phyloP scores from a whole-genome alignment of 768 basidiomycete species.

The Thelephora aurantiotincta region DNA sequence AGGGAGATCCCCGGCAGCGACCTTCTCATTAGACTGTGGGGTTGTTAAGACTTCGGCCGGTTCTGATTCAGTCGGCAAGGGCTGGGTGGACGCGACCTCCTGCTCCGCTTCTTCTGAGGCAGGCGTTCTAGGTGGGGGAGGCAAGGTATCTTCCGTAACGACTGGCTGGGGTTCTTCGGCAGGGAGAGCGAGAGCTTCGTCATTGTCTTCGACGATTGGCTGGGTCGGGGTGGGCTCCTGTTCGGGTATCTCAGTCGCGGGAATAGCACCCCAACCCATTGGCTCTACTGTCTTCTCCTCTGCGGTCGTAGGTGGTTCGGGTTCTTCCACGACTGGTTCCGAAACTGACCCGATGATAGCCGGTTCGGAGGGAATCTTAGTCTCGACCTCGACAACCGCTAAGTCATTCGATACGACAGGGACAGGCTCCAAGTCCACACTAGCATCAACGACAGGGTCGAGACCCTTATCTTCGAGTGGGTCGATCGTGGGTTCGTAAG shows the following conservation, averaged over 20 bases:
- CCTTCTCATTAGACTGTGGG: too few relatives aligned
- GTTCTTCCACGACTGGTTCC: conserved; percentile 2
- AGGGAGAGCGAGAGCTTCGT: neutral
- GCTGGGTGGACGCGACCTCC: neutral
- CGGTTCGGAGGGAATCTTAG: neutral
- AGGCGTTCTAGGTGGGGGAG: neutral
- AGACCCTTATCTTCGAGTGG: neutral
- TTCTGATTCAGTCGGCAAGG: neutral
- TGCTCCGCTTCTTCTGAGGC: neutral
- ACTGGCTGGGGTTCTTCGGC: conserved; percentile 3
- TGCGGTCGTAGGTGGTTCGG: neutral
- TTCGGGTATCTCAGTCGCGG: neutral
- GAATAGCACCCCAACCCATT: neutral
- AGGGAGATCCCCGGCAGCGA: too few relatives aligned
- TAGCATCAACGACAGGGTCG: conserved; percentile 5
- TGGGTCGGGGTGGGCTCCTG: neutral
- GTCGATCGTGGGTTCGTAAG: neutral
- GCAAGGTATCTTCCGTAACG: neutral
- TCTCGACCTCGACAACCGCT: neutral
- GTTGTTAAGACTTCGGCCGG: too few relatives aligned
- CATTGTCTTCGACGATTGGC: neutral
- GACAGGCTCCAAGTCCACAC: conserved; percentile 6
- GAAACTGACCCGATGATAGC: neutral
- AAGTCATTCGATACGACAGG: conserved; percentile 7
- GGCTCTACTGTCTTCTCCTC: conserved; percentile 1